Percentiles rank a stretch among this genome's conserved stretches.
phyloP scores from a whole-genome alignment of 1,284 basidiomycete species.

The Trichosporon ovoides region DNA sequence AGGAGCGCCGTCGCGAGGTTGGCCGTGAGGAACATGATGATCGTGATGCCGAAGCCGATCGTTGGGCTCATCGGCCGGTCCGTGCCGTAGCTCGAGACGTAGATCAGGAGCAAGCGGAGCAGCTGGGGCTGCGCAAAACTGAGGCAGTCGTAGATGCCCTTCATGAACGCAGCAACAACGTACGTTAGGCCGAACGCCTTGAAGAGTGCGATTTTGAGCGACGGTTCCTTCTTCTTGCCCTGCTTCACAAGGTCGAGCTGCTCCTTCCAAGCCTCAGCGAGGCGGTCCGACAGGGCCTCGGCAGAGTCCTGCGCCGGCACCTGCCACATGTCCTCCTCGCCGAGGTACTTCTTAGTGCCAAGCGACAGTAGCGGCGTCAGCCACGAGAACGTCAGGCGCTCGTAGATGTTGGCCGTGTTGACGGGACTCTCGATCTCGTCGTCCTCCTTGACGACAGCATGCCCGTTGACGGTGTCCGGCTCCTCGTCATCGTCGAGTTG shows the following conservation, averaged over 20 bases:
- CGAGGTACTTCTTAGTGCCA: conserved; percentile 55
- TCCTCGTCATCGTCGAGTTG: conserved; percentile 42
- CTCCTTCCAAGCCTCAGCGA: conserved; percentile 54
- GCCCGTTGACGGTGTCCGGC: conserved; percentile 32
- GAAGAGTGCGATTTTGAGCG: conserved; percentile 67
- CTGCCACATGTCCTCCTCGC: conserved; percentile 69
- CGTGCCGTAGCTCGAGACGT: conserved; percentile 64
- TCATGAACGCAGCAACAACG: conserved; percentile 62
- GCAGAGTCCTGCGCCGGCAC: conserved; percentile 67
- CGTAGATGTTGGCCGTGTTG: conserved; percentile 74
- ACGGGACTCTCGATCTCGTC: conserved; percentile 64
- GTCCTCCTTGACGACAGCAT: conserved; percentile 41
- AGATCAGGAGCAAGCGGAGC: conserved; percentile 71
- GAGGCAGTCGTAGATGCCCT: conserved; percentile 71
- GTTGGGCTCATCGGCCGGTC: conserved; percentile 37
- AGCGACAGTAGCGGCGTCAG: conserved; percentile 41
- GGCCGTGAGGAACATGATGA: conserved; percentile 72
- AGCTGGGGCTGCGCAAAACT: conserved; percentile 87
- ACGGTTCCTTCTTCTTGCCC: conserved; percentile 61
- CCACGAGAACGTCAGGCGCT: conserved; percentile 45
- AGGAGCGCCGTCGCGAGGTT: conserved; percentile 73
- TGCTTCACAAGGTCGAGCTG: conserved; percentile 40
- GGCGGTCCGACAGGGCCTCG: conserved; percentile 60
- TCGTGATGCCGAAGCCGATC: conserved; percentile 69
- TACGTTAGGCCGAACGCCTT: conserved; percentile 75